Evolutionary conservation across 225 moss, liverwort and hornwort genomes (phyloP), one percentile per base, ranked within the genome.

Genomic region (Ulota crispa): DNA sequence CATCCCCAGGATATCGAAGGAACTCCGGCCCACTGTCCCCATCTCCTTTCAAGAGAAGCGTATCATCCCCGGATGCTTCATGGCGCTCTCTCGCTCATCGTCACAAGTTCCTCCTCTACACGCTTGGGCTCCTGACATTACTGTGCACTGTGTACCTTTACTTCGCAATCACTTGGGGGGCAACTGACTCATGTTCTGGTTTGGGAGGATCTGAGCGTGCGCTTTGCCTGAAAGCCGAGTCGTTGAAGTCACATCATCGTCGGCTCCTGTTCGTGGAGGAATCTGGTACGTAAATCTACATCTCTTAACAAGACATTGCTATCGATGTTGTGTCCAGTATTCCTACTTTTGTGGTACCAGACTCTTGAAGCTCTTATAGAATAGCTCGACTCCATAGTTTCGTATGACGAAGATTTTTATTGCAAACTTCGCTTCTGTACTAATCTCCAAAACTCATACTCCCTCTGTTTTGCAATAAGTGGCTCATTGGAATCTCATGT

Each of bases 101-200:
- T 63, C 92, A 92, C 78, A 86, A 90, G 85, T 92, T 92, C 78
- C 85, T 92, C 37, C 92, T 92, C 26, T 81, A 73, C 60, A 88
- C 80, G 79, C 92, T 92, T 62, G 86, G 84, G 7, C 83, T 92
- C 73, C 83, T 92, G 84, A 82, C 86, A 21, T 73, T 88, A 54
- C 90, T 92, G 52, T 92, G 92, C 81, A 86, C 92, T 42, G 84
- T 92, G 50, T 92, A 92, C 66, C 92, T 92, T 54, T 92, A 92
- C 88, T 92, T 92, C 70, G 92, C 92, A 64, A 72, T 92, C 12
- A 55, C 90, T 69, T 80, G 90, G 82, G 90, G 90, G 55, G 4
- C 83, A 39, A 83, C 55, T 57, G 90, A 92, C 28, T 72, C 57
- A 39, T 92, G 92, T 75, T 86, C 92, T 72, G 92, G 90, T 68